Evolutionary conservation across 1,284 basidiomycete species (phyloP), one percentile per base, ranked within the genome.

Genomic region (Ceratorhiza oryzae-sativae): DNA sequence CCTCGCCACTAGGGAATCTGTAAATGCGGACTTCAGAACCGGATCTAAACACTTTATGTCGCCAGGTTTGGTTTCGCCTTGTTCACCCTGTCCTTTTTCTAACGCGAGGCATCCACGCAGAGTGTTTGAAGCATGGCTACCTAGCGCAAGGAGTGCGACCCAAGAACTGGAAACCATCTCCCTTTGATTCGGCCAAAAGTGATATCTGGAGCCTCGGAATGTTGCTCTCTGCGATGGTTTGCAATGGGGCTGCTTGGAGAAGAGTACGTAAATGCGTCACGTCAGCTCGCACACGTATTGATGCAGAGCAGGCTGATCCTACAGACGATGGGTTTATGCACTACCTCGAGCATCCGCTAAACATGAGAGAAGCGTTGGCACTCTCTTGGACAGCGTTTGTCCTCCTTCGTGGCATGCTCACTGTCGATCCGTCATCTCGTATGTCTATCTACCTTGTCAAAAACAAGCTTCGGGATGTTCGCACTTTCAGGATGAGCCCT

Each of bases 401-500:
- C 27, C 53, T 55, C 12, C 53, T 55, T n/a, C 27, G 32, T 25
- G 32, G 53, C 25, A 55, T 55, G 15, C 32, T 55, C 53, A 13
- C 15, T 25, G 32, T 55, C 27, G 18, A 55, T n/a, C 23, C 53
- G 15, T 15, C 20, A 30, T 32, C 25, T 15, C 27, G 53, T 25
- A 55, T 55, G 9, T 32, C 53, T 25, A 12, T 55, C 27, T 13
- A 18, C 27, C 53, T 55, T 2, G 2, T 55, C 4, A 55, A 55
- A 32, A 55, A 55, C 2, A 55, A 55, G 32, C 53, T 55, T 36
- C 27, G 27, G 15, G 53, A 55, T 30, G 20, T 55, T 30, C 27
- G 23, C 13, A 55, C 23, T n/a, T 55, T 55, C 53, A 8, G 53
- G 13, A 55, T 55, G 53, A 55, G 20, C 20, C 53, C 53, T 55